These are phyloP conservation scores for Diospyros lotus DNA, from an alignment of 148 eudicot species.

Conservation along the genomic window DNA sequence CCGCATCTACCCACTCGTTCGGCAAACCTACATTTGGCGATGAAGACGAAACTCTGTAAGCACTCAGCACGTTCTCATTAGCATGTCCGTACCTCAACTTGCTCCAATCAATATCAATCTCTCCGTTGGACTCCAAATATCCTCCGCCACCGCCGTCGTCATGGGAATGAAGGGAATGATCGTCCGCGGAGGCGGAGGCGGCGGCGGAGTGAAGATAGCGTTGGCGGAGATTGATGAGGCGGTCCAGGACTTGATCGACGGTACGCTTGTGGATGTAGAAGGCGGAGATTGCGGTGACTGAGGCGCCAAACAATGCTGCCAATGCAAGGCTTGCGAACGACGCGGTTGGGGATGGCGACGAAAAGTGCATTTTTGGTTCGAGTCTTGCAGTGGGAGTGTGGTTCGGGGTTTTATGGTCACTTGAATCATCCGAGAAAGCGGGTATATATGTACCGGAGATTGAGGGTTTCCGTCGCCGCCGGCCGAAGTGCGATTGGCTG, in stretches of 20 bases:
- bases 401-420: no score
- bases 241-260: slow-evolving; percentile 68
- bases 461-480: no score
- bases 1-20: slow-evolving; percentile 35
- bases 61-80: slow-evolving; percentile 14
- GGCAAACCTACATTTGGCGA: slow-evolving; percentile 37
- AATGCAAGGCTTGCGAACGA: slow-evolving; percentile 53
- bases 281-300: slow-evolving; percentile 73
- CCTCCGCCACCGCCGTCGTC: slow-evolving; percentile 9
- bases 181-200: slow-evolving; percentile 3
- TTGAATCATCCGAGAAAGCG: no score
- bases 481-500: no score
- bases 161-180: neutral
- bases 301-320: slow-evolving; percentile 88
- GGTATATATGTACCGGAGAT: no score
- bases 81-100: slow-evolving; percentile 4
- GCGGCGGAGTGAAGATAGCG: neutral
- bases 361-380: slow-evolving; percentile 29
- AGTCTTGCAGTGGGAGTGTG: no score
- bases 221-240: slow-evolving; percentile 43
- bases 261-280: slow-evolving; percentile 79
- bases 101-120: slow-evolving; percentile 19
- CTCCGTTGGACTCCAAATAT: slow-evolving; percentile 12
- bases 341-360: neutral
- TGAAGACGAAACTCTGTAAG: slow-evolving; percentile 48